Evolutionary conservation across 768 basidiomycete genomes (phyloP), one percentile per base, ranked within the genome.

Genomic region (Serpula lacrymans): DNA sequence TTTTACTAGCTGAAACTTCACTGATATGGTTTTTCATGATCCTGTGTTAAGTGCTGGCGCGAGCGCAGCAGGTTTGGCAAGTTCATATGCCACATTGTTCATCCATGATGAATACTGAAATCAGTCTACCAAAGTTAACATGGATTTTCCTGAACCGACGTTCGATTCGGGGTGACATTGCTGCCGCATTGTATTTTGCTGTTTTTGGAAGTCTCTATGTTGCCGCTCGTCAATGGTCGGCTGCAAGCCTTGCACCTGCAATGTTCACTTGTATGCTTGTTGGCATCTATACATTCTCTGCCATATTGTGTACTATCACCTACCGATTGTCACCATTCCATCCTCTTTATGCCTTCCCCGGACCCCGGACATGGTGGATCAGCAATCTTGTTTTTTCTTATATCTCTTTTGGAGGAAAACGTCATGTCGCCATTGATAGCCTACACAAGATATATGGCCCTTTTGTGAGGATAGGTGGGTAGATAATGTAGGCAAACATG

Each of bases 231-330:
- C 31, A 14, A 18, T 18, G 14, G 31, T n/a, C 31, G 14, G 20
- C 31, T 33, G 14, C n/a, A 33, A 6, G 14, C 31, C 31, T 33
- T n/a, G n/a, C n/a, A n/a, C n/a, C 31, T 33, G 14, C 31, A 18
- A 33, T 14, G 31, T 14, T n/a, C 31, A 14, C n/a, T 33, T 18
- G 31, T n/a, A 33, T 33, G n/a, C n/a, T 33, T 33, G 8, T 33
- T n/a, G 31, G 14, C 31, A 33, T 14, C 31, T 18, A 33, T 33
- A 18, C 31, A n/a, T 33, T 33, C 14, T 14, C 53, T 11, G 31
- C 56, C 6, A 6, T 45, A 7, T 43, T 37, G 9, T 65, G 59
- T 13, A 57, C 63, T 8, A 25, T 52, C 23, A 18, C 54, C n/a
- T 53, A 53, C 39, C 52, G 52, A 8, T 23, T 53, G 16, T 48